Evolutionary conservation across 192 early-diverging fungal species (phyloP).

Genomic region (Backusella macrospora): DNA sequence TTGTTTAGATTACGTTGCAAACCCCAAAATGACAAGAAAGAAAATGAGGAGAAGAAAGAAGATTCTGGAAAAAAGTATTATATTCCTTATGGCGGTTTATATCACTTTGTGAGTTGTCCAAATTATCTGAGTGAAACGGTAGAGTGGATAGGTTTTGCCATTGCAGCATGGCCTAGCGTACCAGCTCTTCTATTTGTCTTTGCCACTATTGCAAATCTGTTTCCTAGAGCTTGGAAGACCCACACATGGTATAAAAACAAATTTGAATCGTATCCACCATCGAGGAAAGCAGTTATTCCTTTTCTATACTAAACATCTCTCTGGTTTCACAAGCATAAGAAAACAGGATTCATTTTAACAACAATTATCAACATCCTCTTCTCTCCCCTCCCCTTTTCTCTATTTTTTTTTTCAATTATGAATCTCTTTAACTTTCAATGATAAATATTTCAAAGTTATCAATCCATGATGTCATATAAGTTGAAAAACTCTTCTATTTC

Average conservation of each 20-base stretch:
- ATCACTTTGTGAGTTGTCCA: slow-evolving; percentile 39
- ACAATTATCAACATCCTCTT: too few relatives aligned
- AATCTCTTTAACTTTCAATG: too few relatives aligned
- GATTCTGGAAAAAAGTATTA: slow-evolving; percentile 20
- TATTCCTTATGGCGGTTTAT: slow-evolving; percentile 40
- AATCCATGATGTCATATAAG: not conserved
- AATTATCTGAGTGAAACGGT: slow-evolving; percentile 42
- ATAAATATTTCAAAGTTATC: not conserved
- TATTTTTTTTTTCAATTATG: too few relatives aligned
- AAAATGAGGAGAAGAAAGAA: not conserved
- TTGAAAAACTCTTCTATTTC: not conserved
- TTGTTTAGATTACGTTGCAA: slow-evolving; percentile 34
- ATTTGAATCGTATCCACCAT: slow-evolving; percentile 39
- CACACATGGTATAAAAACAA: slow-evolving; percentile 41
- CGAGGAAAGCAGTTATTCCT: slow-evolving; percentile 44
- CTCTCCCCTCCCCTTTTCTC: too few relatives aligned
- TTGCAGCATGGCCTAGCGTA: slow-evolving; percentile 33
- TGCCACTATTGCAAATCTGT: slow-evolving; percentile 35
- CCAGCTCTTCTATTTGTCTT: slow-evolving; percentile 41
- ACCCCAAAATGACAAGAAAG: not conserved
- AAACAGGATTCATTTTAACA: too few relatives aligned
- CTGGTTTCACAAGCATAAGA: too few relatives aligned
- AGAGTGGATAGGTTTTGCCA: slow-evolving; percentile 46
- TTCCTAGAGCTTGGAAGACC: slow-evolving; percentile 38
- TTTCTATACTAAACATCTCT: slow-evolving; percentile 32